A percentile compares a stretch with the other conserved stretches of the same genome.
Evolutionary conservation across 2,329 filamentous ascomycete species (phyloP).

Genomic region (Colletotrichum musicola): DNA sequence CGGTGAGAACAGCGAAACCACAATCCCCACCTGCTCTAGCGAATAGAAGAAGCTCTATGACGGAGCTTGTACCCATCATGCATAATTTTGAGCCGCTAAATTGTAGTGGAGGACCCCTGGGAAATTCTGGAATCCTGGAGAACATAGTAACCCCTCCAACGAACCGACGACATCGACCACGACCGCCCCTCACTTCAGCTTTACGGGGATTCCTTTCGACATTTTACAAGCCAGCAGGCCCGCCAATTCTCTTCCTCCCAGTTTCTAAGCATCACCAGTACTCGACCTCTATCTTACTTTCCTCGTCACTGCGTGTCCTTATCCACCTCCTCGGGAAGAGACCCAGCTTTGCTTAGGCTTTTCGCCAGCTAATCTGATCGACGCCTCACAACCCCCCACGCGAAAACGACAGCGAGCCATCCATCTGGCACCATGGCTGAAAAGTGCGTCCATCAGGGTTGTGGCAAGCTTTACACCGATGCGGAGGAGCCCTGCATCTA

Average conservation of each 20-base stretch:
- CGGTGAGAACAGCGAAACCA: constrained; percentile 13
- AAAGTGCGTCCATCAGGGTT: constrained; percentile 97
- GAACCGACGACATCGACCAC: constrained; percentile 21
- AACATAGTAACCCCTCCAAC: constrained; percentile 40
- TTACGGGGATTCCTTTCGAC: constrained; percentile 19
- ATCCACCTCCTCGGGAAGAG: neutral
- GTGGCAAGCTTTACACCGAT: constrained; percentile 88
- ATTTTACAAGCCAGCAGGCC: constrained; percentile 25
- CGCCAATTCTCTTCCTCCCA: constrained; percentile 9
- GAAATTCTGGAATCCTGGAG: constrained; percentile 42
- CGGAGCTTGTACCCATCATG: constrained; percentile 29
- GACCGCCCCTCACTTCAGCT: constrained; percentile 30
- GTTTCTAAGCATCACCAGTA: constrained; percentile 24
- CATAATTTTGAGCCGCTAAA: constrained; percentile 37
- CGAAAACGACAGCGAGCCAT: constrained; percentile 33
- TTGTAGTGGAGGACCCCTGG: constrained; percentile 28
- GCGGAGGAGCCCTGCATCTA: constrained; percentile 87
- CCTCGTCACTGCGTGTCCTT: neutral
- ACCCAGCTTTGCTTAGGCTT: neutral
- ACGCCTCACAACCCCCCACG: neutral
- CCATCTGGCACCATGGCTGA: constrained; percentile 67
- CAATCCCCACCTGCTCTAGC: neutral
- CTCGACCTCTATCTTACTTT: constrained; percentile 12
- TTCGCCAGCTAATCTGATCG: constrained; percentile 1
- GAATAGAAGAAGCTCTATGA: constrained; percentile 8